Evolutionary conservation across 139 green algal species (phyloP).

Genomic region (Chlamydomonas schloesseri): DNA sequence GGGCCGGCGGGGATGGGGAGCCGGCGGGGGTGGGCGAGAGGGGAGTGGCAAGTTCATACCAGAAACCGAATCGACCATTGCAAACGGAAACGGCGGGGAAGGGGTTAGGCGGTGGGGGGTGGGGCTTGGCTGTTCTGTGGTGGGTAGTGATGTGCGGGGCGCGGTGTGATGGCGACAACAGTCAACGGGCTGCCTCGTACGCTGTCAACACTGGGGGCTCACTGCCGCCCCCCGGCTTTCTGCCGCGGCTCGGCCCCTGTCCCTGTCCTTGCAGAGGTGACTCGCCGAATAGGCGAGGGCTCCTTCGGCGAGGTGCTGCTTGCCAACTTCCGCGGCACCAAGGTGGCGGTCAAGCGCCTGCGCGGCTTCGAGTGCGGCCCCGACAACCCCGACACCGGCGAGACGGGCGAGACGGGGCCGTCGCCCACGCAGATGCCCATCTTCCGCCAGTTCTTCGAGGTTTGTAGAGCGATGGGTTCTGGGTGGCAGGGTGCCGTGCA

Average conservation of each 20-base stretch:
- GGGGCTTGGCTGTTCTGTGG: no score
- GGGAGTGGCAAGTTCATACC: no score
- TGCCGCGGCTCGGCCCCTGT: no score
- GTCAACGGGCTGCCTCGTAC: no score
- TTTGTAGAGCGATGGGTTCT: neutral
- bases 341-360: slow-evolving; percentile 71
- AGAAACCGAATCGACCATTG: no score
- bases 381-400: slow-evolving; percentile 27
- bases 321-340: slow-evolving; percentile 64
- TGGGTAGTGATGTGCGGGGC: no score
- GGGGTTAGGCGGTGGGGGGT: no score
- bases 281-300: slow-evolving; percentile 67
- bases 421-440: slow-evolving; percentile 46
- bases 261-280: slow-evolving; percentile 18
- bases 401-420: slow-evolving; percentile 20
- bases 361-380: slow-evolving; percentile 53
- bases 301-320: slow-evolving; percentile 72
- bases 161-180: no score
- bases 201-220: no score
- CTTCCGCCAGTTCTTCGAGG: slow-evolving; percentile 48
- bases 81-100: no score
- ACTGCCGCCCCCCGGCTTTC: no score
- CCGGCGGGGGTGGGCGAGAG: neutral
- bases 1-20: neutral
- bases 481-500: neutral